These are phyloP conservation scores for Wickerhamiella slavikovae DNA, from an alignment of 805 yeast genomes.

Conservation along the genomic window DNA sequence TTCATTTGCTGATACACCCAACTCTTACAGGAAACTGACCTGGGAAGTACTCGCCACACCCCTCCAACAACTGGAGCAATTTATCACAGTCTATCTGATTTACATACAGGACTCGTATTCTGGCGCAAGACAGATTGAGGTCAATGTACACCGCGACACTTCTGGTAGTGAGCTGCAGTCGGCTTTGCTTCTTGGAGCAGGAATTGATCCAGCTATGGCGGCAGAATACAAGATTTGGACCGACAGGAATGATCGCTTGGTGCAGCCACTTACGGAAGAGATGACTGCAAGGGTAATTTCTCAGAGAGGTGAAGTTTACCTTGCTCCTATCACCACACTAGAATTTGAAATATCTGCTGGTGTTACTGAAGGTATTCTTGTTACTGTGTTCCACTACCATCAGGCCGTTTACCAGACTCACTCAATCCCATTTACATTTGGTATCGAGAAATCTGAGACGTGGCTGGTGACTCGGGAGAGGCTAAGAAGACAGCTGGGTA, in stretches of 20 bases:
- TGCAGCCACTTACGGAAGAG: neutral
- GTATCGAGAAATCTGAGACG: constrained; percentile 35
- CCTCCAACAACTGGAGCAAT: constrained; percentile 53
- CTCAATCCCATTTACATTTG: constrained; percentile 21
- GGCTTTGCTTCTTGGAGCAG: neutral
- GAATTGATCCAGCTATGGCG: neutral
- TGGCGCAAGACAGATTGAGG: constrained; percentile 35
- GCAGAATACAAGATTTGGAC: neutral
- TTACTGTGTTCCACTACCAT: constrained; percentile 16
- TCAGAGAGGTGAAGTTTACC: neutral
- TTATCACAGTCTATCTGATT: too few species aligned
- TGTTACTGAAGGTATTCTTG: neutral
- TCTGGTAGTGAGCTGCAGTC: neutral
- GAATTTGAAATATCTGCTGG: neutral
- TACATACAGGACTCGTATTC: too few species aligned
- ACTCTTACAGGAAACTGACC: constrained; percentile 23
- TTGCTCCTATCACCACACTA: neutral
- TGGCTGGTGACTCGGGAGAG: constrained; percentile 43
- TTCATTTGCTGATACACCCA: neutral
- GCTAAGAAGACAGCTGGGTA: constrained; percentile 47
- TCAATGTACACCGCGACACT: constrained; percentile 13
- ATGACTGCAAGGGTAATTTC: neutral
- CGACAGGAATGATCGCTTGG: neutral
- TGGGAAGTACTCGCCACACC: constrained; percentile 65
- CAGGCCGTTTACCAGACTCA: neutral